phyloP scores from a whole-genome alignment of 306 rosid genomes.

The Lablab purpureus region DNA sequence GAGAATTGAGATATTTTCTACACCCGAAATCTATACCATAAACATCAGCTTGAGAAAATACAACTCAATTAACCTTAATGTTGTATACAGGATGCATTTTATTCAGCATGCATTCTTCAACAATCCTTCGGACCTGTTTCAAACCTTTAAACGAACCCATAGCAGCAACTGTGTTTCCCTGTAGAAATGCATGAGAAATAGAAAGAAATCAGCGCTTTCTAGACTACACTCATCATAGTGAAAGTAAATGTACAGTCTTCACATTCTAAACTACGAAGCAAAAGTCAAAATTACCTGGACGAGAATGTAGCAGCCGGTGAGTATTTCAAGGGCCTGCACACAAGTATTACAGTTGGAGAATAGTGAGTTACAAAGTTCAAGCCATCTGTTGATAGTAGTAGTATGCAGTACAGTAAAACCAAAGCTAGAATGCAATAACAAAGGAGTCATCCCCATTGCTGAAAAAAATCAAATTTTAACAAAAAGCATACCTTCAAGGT shows the following conservation, averaged over 20 bases:
- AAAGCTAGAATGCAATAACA: constrained; percentile 13
- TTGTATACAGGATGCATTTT: constrained; percentile 92
- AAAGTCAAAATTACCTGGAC: constrained; percentile 69
- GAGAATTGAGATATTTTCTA: constrained; percentile 24
- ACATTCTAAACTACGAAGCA: constrained; percentile 25
- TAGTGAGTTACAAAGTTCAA: constrained; percentile 37
- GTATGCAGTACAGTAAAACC: neutral
- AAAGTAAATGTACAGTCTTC: neutral
- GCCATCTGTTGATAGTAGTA: neutral
- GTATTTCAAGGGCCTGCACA: constrained; percentile 61
- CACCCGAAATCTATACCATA: neutral
- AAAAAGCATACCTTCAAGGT: constrained; percentile 74
- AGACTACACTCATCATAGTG: neutral
- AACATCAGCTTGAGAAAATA: constrained; percentile 18
- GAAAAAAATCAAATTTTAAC: constrained; percentile 1
- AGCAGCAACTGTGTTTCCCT: constrained; percentile 91
- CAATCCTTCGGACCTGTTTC: constrained; percentile 82
- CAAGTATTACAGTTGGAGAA: constrained; percentile 24
- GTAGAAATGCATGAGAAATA: constrained; percentile 33
- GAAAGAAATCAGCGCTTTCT: constrained; percentile 29
- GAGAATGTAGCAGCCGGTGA: constrained; percentile 84
- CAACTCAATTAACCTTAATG: constrained; percentile 70
- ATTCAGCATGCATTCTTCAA: constrained; percentile 90
- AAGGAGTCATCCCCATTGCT: neutral
- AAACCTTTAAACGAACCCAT: constrained; percentile 94